Percentiles rank a stretch among this genome's conserved stretches.
Conservation (phyloP, 176 grass and related monocot genomes). For the Areca catechu region DNA sequence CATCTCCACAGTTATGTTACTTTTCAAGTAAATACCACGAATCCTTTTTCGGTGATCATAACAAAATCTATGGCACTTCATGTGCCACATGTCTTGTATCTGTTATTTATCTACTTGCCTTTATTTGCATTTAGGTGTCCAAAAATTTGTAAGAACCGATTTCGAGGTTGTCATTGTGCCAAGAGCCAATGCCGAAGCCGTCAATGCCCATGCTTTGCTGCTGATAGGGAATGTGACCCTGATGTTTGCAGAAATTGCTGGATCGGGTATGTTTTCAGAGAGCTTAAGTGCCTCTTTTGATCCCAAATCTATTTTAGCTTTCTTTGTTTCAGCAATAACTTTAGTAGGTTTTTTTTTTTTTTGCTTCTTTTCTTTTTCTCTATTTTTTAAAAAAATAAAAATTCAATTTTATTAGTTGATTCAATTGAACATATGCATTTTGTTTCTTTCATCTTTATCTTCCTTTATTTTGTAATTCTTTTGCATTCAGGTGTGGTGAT, state of each 20-base stretch:
- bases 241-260: constrained; percentile 99
- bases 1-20: too few relatives aligned
- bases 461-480: background rate
- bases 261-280: constrained; percentile 56
- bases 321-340: background rate
- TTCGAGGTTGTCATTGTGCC: constrained; percentile 94
- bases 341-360: too few relatives aligned
- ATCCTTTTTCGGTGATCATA: too few relatives aligned
- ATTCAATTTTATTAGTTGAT: too few relatives aligned
- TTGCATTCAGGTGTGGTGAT: constrained; percentile 67
- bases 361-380: too few relatives aligned
- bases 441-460: too few relatives aligned
- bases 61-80: too few relatives aligned
- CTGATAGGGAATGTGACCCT: constrained; percentile 95
- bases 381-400: too few relatives aligned
- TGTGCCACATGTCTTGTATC: background rate
- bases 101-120: background rate
- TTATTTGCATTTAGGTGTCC: constrained; percentile 52
- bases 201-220: constrained; percentile 97
- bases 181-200: constrained; percentile 96
- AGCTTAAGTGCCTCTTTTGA: constrained; percentile 18
- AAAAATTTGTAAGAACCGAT: constrained; percentile 96
- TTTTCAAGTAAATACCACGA: too few relatives aligned
- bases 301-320: constrained; percentile 4
- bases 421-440: too few relatives aligned